phyloP scores from a whole-genome alignment of 352 stramenopile species.

The Phytopythium aichiense region DNA sequence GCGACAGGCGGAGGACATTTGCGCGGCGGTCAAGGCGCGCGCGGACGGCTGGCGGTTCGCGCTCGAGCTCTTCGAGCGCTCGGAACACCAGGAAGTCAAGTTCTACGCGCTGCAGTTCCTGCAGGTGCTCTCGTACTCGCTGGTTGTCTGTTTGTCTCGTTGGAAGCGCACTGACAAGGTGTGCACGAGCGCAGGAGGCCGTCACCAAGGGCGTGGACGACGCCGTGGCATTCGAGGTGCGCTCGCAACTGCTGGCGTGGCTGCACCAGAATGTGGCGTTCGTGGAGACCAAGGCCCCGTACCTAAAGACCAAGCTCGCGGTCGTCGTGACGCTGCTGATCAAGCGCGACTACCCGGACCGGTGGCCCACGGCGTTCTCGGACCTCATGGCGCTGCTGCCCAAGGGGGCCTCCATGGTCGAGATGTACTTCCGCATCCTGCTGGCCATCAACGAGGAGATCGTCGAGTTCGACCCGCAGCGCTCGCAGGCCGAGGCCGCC shows the following conservation, averaged over 20 bases:
- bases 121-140: conserved; percentile 13
- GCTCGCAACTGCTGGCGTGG: conserved; percentile 56
- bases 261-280: conserved; percentile 54
- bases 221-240: conserved; percentile 43
- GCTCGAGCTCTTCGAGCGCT: conserved; percentile 66
- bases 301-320: conserved; percentile 83
- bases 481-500: conserved; percentile 46
- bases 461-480: conserved; percentile 79
- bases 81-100: conserved; percentile 70
- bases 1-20: conserved; percentile 68
- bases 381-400: conserved; percentile 78
- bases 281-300: conserved; percentile 59
- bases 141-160: too few species aligned
- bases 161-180: too few species aligned
- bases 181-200: conserved; percentile 34
- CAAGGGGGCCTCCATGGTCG: conserved; percentile 71
- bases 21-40: conserved; percentile 47
- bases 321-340: conserved; percentile 82
- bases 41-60: conserved; percentile 48
- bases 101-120: conserved; percentile 81
- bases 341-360: conserved; percentile 86
- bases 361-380: conserved; percentile 82
- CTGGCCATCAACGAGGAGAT: conserved; percentile 90
- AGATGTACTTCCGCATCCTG: conserved; percentile 91
- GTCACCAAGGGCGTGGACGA: conserved; percentile 38